A percentile compares a stretch with the other conserved stretches of the same genome.
These are phyloP conservation scores for Penicillium sp. DNA, from an alignment of 2,329 filamentous ascomycete species.

Conservation along the genomic window DNA sequence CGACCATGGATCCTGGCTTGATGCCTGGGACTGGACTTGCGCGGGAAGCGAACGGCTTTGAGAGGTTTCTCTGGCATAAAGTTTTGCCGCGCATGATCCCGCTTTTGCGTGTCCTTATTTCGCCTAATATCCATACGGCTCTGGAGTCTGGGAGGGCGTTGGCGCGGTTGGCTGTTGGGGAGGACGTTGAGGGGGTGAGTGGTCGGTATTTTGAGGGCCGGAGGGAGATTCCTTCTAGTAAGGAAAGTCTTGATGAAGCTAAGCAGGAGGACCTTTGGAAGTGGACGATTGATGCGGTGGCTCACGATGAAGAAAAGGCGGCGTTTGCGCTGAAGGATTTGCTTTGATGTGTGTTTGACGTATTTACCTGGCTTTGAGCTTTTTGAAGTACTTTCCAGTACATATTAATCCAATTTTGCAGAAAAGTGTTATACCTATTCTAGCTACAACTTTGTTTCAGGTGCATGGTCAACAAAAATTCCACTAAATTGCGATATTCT, in stretches of 20 bases:
- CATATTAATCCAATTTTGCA: no score
- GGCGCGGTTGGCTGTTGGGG: constrained; percentile 41
- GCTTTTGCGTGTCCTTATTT: constrained; percentile 36
- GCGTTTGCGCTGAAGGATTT: background rate
- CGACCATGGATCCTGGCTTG: constrained; percentile 49
- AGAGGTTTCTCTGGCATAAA: constrained; percentile 36
- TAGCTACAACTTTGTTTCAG: no score
- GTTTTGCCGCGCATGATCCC: constrained; percentile 40
- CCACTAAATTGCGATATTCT: no score
- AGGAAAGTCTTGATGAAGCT: constrained; percentile 44
- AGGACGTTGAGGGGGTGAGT: constrained; percentile 34
- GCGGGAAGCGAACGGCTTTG: constrained; percentile 30
- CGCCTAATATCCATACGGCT: constrained; percentile 40
- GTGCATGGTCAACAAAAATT: no score
- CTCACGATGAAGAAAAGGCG: background rate
- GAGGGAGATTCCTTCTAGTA: constrained; percentile 43
- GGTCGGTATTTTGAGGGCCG: constrained; percentile 49
- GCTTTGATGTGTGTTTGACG: background rate
- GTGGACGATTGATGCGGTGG: constrained; percentile 44
- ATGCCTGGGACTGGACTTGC: constrained; percentile 51
- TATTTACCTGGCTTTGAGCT: background rate
- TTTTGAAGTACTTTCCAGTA: background rate
- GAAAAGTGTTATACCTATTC: no score
- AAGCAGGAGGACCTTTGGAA: constrained; percentile 54
- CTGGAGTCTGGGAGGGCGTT: constrained; percentile 44